These are phyloP conservation scores for Arctium minus DNA, from an alignment of 129 eudicot genomes.

Conservation along the genomic window DNA sequence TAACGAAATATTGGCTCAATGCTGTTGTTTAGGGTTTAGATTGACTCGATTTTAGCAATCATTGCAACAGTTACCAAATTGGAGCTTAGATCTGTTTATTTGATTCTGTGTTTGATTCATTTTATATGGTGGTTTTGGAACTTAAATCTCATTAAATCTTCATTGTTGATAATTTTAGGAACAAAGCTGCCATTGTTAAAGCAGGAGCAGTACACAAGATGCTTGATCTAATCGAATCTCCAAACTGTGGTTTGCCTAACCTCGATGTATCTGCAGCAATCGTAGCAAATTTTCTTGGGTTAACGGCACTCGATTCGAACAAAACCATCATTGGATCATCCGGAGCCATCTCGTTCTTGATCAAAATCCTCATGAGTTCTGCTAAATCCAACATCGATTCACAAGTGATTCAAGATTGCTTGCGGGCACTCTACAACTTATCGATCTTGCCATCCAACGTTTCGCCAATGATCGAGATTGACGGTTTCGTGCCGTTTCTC, in stretches of 20 bases:
- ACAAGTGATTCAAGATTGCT: conserved; percentile 67
- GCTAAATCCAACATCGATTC: conserved; percentile 20
- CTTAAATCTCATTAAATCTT: background rate
- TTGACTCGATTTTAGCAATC: background rate
- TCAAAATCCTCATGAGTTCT: conserved; percentile 35
- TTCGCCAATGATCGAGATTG: conserved; percentile 45
- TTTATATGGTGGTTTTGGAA: background rate
- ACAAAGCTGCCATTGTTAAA: conserved; percentile 91
- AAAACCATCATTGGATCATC: conserved; percentile 83
- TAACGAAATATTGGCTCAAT: background rate
- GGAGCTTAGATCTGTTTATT: conserved; percentile 12
- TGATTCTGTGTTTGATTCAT: conserved; percentile 11
- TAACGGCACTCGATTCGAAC: conserved; percentile 78
- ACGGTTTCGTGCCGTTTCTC: conserved; percentile 46
- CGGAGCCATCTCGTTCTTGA: conserved; percentile 71
- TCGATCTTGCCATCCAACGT: conserved; percentile 63
- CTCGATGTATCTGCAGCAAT: conserved; percentile 52
- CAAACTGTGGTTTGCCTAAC: conserved; percentile 20
- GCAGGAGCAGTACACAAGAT: conserved; percentile 92
- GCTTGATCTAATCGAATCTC: conserved; percentile 57
- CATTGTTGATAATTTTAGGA: conserved; percentile 37
- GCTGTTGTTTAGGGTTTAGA: background rate
- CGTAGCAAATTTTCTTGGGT: conserved; percentile 83
- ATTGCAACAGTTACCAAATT: background rate
- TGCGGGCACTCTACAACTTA: conserved; percentile 75